Evolutionary conservation across 192 early-diverging fungal species (phyloP).

Genomic region (Linderina pennispora): DNA sequence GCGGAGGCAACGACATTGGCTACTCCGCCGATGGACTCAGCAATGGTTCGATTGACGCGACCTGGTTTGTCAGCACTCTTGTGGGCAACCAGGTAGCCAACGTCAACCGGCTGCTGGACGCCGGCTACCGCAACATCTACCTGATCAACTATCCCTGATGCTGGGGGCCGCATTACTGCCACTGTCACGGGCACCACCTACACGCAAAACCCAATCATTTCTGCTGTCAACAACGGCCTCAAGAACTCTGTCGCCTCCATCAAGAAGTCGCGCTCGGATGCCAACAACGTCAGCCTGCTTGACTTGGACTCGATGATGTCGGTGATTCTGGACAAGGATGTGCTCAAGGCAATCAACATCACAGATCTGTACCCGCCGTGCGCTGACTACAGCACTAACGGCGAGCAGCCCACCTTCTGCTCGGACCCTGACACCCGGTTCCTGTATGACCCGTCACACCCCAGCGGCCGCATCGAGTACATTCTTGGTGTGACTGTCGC

Average conservation of each 20-base stretch:
- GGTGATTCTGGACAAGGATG: not conserved
- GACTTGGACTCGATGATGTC: not conserved
- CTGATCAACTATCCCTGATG: not conserved
- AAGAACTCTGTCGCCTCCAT: not conserved
- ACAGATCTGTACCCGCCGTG: not conserved
- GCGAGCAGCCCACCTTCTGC: not conserved
- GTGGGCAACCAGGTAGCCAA: not conserved
- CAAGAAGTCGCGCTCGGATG: not conserved
- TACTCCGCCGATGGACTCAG: not conserved
- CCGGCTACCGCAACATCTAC: slow-evolving; percentile 1
- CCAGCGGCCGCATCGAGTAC: not conserved
- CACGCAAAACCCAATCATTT: not conserved
- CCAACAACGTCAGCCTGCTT: not conserved
- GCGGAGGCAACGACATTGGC: not conserved
- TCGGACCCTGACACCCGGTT: not conserved
- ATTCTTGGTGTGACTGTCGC: not conserved
- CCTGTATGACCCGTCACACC: not conserved
- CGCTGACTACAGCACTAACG: not conserved
- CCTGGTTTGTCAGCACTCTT: not conserved
- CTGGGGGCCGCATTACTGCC: no score
- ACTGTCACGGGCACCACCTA: not conserved
- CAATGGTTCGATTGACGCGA: not conserved
- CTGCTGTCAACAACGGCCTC: not conserved
- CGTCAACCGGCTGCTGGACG: not conserved
- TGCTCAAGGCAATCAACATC: not conserved